Percentiles rank a stretch among this genome's conserved stretches.
Conservation (phyloP, 2,329 filamentous ascomycete genomes). For the Allantophomopsis lycopodina region DNA sequence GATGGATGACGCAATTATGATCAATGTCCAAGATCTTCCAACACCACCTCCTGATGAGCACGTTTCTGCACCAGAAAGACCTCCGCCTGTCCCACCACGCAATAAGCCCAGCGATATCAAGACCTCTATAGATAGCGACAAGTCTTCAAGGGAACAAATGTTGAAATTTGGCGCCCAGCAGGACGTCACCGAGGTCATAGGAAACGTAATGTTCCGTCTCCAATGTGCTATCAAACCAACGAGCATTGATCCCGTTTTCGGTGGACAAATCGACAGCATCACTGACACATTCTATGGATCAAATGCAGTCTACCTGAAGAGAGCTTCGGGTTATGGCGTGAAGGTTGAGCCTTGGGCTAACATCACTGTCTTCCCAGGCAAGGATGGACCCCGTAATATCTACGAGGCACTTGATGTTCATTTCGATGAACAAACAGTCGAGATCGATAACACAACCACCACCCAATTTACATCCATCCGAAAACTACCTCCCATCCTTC, state of each 20-base stretch:
- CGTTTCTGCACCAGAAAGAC: slow-evolving; percentile 12
- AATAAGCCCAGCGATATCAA: slow-evolving; percentile 18
- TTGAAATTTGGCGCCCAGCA: slow-evolving; percentile 46
- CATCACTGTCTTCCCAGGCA: slow-evolving; percentile 44
- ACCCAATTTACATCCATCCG: slow-evolving; percentile 59
- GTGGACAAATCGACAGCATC: slow-evolving; percentile 70
- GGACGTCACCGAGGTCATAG: slow-evolving; percentile 92
- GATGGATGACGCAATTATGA: slow-evolving; percentile 17
- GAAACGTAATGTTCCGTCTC: slow-evolving; percentile 81
- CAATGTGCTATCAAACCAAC: slow-evolving; percentile 71
- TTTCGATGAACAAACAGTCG: slow-evolving; percentile 68
- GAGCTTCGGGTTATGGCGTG: slow-evolving; percentile 28
- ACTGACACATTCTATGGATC: slow-evolving; percentile 57
- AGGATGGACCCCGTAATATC: slow-evolving; percentile 42
- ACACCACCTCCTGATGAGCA: slow-evolving; percentile 4
- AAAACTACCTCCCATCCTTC: slow-evolving; percentile 69
- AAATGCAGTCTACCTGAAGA: slow-evolving; percentile 44
- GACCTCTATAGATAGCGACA: slow-evolving; percentile 12
- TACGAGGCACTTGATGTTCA: slow-evolving; percentile 77
- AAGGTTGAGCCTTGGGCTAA: slow-evolving; percentile 30
- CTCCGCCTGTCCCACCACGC: slow-evolving; percentile 19
- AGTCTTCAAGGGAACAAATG: slow-evolving; percentile 16
- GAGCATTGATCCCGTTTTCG: slow-evolving; percentile 45
- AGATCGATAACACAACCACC: slow-evolving; percentile 44
- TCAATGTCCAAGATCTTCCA: slow-evolving; percentile 18